phyloP scores from a whole-genome alignment of 1,284 basidiomycete genomes.

The Bondarzewia mesenterica region DNA sequence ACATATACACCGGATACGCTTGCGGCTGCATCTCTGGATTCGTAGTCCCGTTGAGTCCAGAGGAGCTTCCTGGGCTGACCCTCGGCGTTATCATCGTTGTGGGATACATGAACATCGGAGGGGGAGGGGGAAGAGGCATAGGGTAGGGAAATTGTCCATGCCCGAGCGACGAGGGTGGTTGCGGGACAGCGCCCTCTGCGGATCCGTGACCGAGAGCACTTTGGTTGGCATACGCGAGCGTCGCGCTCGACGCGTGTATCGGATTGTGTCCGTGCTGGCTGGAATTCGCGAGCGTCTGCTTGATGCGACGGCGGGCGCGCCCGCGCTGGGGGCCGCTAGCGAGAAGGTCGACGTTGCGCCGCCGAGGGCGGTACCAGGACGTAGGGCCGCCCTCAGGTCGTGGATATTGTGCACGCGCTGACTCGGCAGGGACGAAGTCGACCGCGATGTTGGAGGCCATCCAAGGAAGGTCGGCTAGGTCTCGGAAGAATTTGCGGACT shows the following conservation, averaged over 20 bases:
- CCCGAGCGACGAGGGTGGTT: conserved; percentile 9
- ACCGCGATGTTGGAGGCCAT: conserved; percentile 20
- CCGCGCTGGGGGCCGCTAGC: conserved; percentile 11
- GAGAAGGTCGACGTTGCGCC: conserved; percentile 24
- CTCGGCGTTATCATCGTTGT: conserved; percentile 5
- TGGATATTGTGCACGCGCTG: conserved; percentile 16
- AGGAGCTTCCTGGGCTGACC: conserved; percentile 6
- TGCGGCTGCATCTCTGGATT: conserved; percentile 9
- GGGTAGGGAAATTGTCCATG: background rate
- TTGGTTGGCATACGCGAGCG: conserved; percentile 7
- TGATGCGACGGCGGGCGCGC: conserved; percentile 7
- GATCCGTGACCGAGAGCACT: conserved; percentile 6
- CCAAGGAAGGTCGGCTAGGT: conserved; percentile 25
- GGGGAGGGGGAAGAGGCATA: background rate
- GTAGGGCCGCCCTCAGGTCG: conserved; percentile 13
- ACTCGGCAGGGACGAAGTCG: conserved; percentile 21
- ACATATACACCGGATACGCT: conserved; percentile 20
- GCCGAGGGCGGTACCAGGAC: conserved; percentile 25
- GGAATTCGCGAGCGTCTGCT: conserved; percentile 4
- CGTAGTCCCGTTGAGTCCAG: conserved; percentile 6
- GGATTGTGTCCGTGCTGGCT: too few relatives aligned
- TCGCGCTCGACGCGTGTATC: conserved; percentile 10
- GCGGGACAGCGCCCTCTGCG: conserved; percentile 8
- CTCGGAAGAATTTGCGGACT: conserved; percentile 21
- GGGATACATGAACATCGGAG: conserved; percentile 2